Conservation (phyloP, 768 basidiomycete genomes). For the Boletus pseudo-olivaceus region DNA sequence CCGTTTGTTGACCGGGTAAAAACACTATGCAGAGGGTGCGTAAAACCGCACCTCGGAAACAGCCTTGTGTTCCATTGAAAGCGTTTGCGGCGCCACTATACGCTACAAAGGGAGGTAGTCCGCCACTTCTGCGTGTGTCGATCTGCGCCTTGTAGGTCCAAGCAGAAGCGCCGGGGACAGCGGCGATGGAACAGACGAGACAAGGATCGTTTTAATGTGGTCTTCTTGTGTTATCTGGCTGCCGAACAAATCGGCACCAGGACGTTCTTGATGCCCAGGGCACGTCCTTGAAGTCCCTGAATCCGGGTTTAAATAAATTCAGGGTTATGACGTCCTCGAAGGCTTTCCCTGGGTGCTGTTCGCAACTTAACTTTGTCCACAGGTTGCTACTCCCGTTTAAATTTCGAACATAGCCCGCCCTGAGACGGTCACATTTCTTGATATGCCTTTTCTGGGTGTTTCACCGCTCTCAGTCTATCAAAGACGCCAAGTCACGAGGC, state of each 20-base stretch:
- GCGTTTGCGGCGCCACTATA: slow-evolving; percentile 9
- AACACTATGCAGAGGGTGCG: slow-evolving; percentile 12
- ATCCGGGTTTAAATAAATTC: slow-evolving; percentile 13
- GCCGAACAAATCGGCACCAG: slow-evolving; percentile 11
- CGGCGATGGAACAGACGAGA: slow-evolving; percentile 5
- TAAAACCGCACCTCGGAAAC: slow-evolving; percentile 1
- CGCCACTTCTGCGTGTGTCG: slow-evolving; percentile 12
- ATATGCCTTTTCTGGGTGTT: slow-evolving; percentile 18
- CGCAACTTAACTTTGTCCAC: slow-evolving; percentile 28
- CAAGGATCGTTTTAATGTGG: slow-evolving; percentile 5
- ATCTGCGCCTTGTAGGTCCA: slow-evolving; percentile 5
- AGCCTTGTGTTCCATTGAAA: slow-evolving; percentile 7
- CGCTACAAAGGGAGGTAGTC: slow-evolving; percentile 4
- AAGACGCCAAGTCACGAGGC: slow-evolving; percentile 17
- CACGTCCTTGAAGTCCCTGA: slow-evolving; percentile 7
- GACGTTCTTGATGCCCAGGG: slow-evolving; percentile 1
- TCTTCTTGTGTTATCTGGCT: background rate
- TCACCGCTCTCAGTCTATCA: slow-evolving; percentile 2
- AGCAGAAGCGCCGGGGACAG: slow-evolving; percentile 7
- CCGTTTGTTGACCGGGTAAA: slow-evolving; percentile 10
- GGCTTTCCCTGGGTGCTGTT: background rate
- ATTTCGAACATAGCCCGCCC: slow-evolving; percentile 8
- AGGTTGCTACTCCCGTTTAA: background rate
- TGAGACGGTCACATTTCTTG: slow-evolving; percentile 12
- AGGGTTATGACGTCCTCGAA: slow-evolving; percentile 28